Conservation (phyloP, 2,329 filamentous ascomycete species). For the Aspergillus unguis region DNA sequence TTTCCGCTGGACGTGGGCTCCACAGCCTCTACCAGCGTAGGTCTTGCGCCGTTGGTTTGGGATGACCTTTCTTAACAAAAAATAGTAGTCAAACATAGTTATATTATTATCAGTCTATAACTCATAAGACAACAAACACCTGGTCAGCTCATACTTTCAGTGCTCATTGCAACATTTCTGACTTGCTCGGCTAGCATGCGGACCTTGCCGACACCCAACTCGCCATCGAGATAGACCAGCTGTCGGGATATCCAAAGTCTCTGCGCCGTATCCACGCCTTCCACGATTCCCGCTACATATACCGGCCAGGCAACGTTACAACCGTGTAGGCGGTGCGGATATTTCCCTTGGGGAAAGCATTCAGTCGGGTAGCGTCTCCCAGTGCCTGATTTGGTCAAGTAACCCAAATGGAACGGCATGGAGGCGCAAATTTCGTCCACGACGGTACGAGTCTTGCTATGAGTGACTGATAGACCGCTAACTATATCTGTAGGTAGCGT, state of each 20-base stretch:
- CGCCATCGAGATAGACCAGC: neutral
- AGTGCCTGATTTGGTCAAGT: neutral
- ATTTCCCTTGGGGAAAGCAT: slow-evolving; percentile 2
- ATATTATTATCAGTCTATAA: neutral
- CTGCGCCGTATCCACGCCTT: slow-evolving; percentile 3
- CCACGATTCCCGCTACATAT: slow-evolving; percentile 7
- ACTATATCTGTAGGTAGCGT: neutral
- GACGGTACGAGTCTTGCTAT: neutral
- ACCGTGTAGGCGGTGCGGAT: neutral
- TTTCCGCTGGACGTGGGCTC: slow-evolving; percentile 35
- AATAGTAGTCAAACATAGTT: neutral
- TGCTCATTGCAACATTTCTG: neutral
- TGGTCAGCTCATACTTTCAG: too few relatives aligned
- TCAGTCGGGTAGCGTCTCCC: slow-evolving; percentile 4
- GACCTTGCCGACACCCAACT: slow-evolving; percentile 8
- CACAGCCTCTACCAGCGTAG: slow-evolving; percentile 16
- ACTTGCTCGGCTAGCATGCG: slow-evolving; percentile 3
- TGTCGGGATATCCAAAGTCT: slow-evolving; percentile 8
- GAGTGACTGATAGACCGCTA: neutral
- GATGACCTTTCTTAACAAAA: slow-evolving; percentile 31
- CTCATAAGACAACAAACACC: neutral
- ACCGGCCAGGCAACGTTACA: slow-evolving; percentile 3
- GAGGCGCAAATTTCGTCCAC: slow-evolving; percentile 5
- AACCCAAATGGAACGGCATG: slow-evolving; percentile 9
- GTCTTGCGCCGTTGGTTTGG: slow-evolving; percentile 40